phyloP scores from a whole-genome alignment of 208 protist species.

The Trypanosoma grayi region DNA sequence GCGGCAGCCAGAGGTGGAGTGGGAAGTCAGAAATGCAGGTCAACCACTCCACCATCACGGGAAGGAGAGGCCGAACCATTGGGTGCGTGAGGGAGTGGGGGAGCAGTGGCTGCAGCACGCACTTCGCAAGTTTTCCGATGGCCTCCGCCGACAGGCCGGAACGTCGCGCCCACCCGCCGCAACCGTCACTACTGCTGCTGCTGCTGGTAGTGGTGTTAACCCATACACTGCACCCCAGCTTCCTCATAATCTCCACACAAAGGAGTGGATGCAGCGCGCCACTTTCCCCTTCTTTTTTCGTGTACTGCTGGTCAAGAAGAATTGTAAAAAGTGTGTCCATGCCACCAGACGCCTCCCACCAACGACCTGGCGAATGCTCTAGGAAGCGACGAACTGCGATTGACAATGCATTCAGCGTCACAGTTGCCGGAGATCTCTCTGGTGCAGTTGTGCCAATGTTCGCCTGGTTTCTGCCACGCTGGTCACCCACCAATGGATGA shows the following conservation, averaged over 20 bases:
- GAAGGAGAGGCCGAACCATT: conserved; percentile 40
- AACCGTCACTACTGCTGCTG: not conserved
- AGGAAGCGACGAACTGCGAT: conserved; percentile 20
- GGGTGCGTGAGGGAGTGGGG: conserved; percentile 27
- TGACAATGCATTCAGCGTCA: conserved; percentile 18
- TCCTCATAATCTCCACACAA: conserved; percentile 42
- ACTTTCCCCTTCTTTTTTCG: not conserved
- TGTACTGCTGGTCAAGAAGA: conserved; percentile 1
- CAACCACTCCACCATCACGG: conserved; percentile 54
- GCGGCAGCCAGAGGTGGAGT: conserved; percentile 35
- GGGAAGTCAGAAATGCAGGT: conserved; percentile 39
- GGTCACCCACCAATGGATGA: not conserved
- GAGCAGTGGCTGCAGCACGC: conserved; percentile 13
- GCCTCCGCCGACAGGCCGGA: conserved; percentile 12
- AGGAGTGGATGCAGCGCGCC: conserved; percentile 54
- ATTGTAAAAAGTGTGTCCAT: conserved; percentile 19
- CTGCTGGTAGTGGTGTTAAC: not conserved
- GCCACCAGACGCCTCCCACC: conserved; percentile 6
- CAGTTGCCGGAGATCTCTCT: not conserved
- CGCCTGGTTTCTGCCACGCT: not conserved
- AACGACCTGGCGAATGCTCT: not conserved
- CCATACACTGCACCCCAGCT: conserved; percentile 49
- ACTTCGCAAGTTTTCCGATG: conserved; percentile 5
- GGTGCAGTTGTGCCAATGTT: not conserved
- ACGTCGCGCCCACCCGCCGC: conserved; percentile 7